These are phyloP conservation scores for Inonotus hispidus DNA, from an alignment of 1,284 basidiomycete species.

Conservation along the genomic window DNA sequence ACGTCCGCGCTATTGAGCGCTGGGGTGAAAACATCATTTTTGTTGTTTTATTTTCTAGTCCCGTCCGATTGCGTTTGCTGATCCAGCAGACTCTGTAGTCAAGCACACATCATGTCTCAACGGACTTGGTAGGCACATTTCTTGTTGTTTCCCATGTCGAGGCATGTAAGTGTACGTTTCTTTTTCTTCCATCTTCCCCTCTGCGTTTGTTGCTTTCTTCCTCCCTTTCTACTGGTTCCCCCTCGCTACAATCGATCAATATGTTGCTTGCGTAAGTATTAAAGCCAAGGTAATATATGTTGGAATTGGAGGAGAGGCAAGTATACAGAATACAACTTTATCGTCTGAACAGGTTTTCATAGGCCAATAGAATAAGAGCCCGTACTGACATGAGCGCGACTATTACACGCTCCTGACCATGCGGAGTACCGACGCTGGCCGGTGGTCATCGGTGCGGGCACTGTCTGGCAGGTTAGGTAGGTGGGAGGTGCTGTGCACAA, in stretches of 20 bases:
- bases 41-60: background rate
- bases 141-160: constrained; percentile 12
- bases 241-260: background rate
- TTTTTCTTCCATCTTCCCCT: constrained; percentile 1
- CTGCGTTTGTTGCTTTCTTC: background rate
- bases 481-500: too few relatives aligned
- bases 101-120: constrained; percentile 12
- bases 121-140: constrained; percentile 16
- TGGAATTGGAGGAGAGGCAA: background rate
- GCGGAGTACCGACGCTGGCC: background rate
- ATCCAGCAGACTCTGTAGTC: constrained; percentile 12
- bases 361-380: background rate
- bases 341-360: background rate
- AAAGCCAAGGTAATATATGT: constrained; percentile 9
- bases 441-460: background rate
- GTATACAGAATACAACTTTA: background rate
- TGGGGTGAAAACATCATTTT: background rate
- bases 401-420: background rate
- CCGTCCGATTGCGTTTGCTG: constrained; percentile 1
- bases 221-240: constrained; percentile 2
- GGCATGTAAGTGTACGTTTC: constrained; percentile 16
- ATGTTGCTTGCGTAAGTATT: constrained; percentile 18
- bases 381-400: background rate
- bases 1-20: constrained; percentile 63
- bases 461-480: background rate